phyloP scores from a whole-genome alignment of 805 yeast species.

The Zygotorulaspora danielsina region DNA sequence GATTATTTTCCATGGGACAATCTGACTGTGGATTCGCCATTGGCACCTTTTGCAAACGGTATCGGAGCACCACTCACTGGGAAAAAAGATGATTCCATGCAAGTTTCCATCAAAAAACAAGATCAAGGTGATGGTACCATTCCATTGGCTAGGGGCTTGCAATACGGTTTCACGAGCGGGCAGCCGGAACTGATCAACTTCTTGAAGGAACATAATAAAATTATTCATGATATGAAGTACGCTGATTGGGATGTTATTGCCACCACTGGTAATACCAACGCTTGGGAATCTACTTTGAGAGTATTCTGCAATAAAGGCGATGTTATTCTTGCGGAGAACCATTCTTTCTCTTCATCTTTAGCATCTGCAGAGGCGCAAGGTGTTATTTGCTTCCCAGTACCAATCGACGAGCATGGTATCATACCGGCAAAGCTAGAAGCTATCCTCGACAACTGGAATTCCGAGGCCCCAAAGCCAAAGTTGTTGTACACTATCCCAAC shows the following conservation, averaged over 20 bases:
- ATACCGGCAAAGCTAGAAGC: conserved; percentile 64
- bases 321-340: conserved; percentile 75
- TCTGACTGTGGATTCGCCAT: conserved; percentile 64
- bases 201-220: conserved; percentile 68
- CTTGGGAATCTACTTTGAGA: conserved; percentile 80
- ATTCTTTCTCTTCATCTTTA: conserved; percentile 76
- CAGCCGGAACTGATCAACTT: conserved; percentile 64
- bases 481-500: conserved; percentile 87
- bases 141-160: conserved; percentile 80
- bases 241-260: conserved; percentile 68
- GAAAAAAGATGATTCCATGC: conserved; percentile 27
- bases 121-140: conserved; percentile 52
- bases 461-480: conserved; percentile 65
- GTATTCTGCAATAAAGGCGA: conserved; percentile 77
- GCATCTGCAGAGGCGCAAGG: conserved; percentile 78
- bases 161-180: conserved; percentile 86
- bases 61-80: conserved; percentile 56
- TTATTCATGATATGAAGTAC: conserved; percentile 45
- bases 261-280: conserved; percentile 84
- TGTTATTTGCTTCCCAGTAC: conserved; percentile 61
- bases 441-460: conserved; percentile 66
- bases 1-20: conserved; percentile 91
- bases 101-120: conserved; percentile 26
- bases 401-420: conserved; percentile 76
- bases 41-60: conserved; percentile 75